A percentile compares a stretch with the other conserved stretches of the same genome.
Evolutionary conservation across 2,329 filamentous ascomycete species (phyloP).

Genomic region (Fusarium mangiferae): DNA sequence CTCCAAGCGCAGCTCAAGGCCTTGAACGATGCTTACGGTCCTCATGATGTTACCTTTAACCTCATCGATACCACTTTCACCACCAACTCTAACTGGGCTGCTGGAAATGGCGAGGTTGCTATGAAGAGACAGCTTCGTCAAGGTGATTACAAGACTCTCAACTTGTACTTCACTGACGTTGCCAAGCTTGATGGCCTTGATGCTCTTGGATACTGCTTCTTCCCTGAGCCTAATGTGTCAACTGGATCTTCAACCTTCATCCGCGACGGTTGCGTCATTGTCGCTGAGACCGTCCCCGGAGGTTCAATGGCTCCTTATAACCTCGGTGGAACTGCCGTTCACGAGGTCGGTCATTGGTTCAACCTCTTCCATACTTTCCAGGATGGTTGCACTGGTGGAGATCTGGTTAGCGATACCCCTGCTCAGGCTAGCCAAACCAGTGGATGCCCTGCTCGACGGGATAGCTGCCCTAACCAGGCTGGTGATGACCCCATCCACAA

Average conservation of each 20-base stretch:
- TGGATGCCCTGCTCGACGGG: slow-evolving; percentile 51
- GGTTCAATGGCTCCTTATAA: slow-evolving; percentile 48
- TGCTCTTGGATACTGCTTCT: slow-evolving; percentile 57
- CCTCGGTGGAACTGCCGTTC: slow-evolving; percentile 45
- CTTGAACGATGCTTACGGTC: slow-evolving; percentile 57
- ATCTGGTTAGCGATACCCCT: slow-evolving; percentile 55
- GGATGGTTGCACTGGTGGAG: slow-evolving; percentile 50
- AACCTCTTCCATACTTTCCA: slow-evolving; percentile 56
- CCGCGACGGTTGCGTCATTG: slow-evolving; percentile 54
- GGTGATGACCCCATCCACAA: slow-evolving; percentile 51
- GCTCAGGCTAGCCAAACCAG: slow-evolving; percentile 46
- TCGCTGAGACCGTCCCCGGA: slow-evolving; percentile 51
- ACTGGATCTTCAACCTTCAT: slow-evolving; percentile 43
- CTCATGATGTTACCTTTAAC: slow-evolving; percentile 57
- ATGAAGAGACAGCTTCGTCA: slow-evolving; percentile 60
- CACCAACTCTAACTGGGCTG: slow-evolving; percentile 59
- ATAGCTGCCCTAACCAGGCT: slow-evolving; percentile 47
- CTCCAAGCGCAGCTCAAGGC: slow-evolving; percentile 53
- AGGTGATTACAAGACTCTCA: slow-evolving; percentile 55
- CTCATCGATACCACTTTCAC: slow-evolving; percentile 57
- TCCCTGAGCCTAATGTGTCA: slow-evolving; percentile 47
- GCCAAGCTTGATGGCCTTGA: slow-evolving; percentile 24
- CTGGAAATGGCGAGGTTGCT: slow-evolving; percentile 50
- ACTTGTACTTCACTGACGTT: slow-evolving; percentile 48
- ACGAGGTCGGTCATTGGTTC: slow-evolving; percentile 56